A percentile compares a stretch with the other conserved stretches of the same genome.
These are phyloP conservation scores for Aphanomyces cochlioides DNA, from an alignment of 352 stramenopile species.

Conservation along the genomic window DNA sequence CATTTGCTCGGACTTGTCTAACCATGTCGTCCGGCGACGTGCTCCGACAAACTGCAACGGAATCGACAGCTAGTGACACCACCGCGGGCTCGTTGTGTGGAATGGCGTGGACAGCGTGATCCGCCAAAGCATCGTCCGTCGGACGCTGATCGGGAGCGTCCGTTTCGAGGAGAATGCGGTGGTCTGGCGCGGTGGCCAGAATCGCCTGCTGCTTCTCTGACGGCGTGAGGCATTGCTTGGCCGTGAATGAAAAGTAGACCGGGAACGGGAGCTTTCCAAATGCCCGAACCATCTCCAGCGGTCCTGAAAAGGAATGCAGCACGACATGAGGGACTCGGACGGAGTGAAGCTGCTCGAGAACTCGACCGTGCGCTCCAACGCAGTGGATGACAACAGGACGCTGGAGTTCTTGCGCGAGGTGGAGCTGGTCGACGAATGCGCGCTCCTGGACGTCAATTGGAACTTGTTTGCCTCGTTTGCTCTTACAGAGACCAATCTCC, in stretches of 20 bases:
- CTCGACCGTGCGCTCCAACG: conserved; percentile 61
- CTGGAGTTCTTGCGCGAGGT: conserved; percentile 46
- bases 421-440: conserved; percentile 51
- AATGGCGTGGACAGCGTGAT: neutral
- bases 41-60: neutral
- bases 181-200: conserved; percentile 45
- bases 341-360: conserved; percentile 55
- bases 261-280: conserved; percentile 38
- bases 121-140: neutral
- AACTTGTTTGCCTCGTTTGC: conserved; percentile 45
- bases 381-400: conserved; percentile 69
- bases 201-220: conserved; percentile 42
- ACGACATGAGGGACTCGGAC: conserved; percentile 45
- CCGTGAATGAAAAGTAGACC: conserved; percentile 76
- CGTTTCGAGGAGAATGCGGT: conserved; percentile 61
- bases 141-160: conserved; percentile 68
- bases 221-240: conserved; percentile 44
- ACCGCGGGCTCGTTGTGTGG: neutral
- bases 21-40: neutral
- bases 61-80: neutral
- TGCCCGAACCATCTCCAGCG: conserved; percentile 48
- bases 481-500: conserved; percentile 80
- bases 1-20: neutral
- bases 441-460: conserved; percentile 44
- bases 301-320: conserved; percentile 64